Percentiles rank a stretch among this genome's conserved stretches.
Conservation (phyloP, 2,329 filamentous ascomycete species). For the Metarhizium anisopliae region DNA sequence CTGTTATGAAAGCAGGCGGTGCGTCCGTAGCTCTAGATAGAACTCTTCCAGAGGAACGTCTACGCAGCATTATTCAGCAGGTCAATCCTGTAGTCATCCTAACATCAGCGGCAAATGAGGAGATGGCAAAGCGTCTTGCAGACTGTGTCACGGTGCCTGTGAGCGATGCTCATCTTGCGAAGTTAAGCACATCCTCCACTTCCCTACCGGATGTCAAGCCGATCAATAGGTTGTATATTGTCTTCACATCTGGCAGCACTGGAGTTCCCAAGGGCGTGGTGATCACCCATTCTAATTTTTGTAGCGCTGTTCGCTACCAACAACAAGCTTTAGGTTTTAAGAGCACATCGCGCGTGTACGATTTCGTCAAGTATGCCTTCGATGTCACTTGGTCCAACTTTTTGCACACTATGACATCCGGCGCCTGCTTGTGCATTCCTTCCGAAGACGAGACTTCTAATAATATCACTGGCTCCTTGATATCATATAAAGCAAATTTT, state of each 20-base stretch:
- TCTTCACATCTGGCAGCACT: slow-evolving; percentile 15
- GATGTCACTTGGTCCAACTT: slow-evolving; percentile 7
- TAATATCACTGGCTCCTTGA: slow-evolving; percentile 30
- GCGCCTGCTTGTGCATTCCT: slow-evolving; percentile 8
- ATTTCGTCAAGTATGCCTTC: slow-evolving; percentile 8
- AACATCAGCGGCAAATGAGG: not conserved
- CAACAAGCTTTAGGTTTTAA: slow-evolving; percentile 1
- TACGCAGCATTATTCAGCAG: slow-evolving; percentile 3
- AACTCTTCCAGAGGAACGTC: slow-evolving; percentile 6
- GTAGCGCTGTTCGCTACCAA: slow-evolving; percentile 5
- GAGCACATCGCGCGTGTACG: slow-evolving; percentile 4
- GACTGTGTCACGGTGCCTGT: not conserved
- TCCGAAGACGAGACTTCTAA: slow-evolving; percentile 34
- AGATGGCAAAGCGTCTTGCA: not conserved
- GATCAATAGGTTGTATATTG: slow-evolving; percentile 2
- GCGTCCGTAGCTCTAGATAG: slow-evolving; percentile 10
- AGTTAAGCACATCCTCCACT: not conserved
- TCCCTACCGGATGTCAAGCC: not conserved
- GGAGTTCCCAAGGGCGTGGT: slow-evolving; percentile 14
- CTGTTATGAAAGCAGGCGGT: slow-evolving; percentile 23
- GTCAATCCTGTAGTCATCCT: slow-evolving; percentile 1
- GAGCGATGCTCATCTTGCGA: not conserved
- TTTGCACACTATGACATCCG: slow-evolving; percentile 4
- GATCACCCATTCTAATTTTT: slow-evolving; percentile 7
- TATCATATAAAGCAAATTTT: slow-evolving; percentile 30